These are phyloP conservation scores for Actinomortierella wolfii DNA, from an alignment of 371 early-diverging fungal species.

Conservation along the genomic window DNA sequence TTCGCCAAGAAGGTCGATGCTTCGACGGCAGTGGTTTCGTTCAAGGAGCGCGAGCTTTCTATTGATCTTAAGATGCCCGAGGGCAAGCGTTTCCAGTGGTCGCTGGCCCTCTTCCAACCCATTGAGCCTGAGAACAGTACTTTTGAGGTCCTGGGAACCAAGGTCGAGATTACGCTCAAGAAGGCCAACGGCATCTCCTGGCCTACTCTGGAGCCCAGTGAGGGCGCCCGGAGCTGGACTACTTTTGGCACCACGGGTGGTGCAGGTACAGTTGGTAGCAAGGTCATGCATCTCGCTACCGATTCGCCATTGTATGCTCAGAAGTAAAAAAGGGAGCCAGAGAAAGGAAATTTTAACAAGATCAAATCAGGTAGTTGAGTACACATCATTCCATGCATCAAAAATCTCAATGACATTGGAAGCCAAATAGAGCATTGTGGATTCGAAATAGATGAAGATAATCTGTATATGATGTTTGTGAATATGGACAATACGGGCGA, in stretches of 20 bases:
- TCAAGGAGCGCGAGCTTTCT: constrained; percentile 53
- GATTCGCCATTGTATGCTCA: constrained; percentile 49
- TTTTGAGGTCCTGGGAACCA: constrained; percentile 80
- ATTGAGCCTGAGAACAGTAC: constrained; percentile 73
- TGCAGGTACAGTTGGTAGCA: constrained; percentile 60
- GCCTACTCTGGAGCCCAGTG: constrained; percentile 79
- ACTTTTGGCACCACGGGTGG: constrained; percentile 85
- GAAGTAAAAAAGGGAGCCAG: constrained; percentile 16
- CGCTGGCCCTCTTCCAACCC: constrained; percentile 68
- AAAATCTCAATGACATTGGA: too few relatives aligned
- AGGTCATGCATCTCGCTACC: constrained; percentile 54
- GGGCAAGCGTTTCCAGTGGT: constrained; percentile 65
- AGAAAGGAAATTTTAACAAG: background rate
- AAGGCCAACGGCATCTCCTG: constrained; percentile 88
- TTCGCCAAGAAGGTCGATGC: constrained; percentile 90
- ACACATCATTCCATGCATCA: constrained; percentile 7
- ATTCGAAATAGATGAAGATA: too few relatives aligned
- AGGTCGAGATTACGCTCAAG: constrained; percentile 83
- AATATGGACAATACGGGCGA: too few relatives aligned
- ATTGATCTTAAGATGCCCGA: constrained; percentile 60
- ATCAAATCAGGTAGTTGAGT: constrained; percentile 1
- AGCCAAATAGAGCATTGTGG: too few relatives aligned
- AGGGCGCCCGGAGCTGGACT: constrained; percentile 73
- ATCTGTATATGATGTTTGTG: too few relatives aligned
- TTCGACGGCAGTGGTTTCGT: constrained; percentile 66